These are phyloP conservation scores for Violaceomyces palustris DNA, from an alignment of 1,284 basidiomycete species.

Conservation along the genomic window DNA sequence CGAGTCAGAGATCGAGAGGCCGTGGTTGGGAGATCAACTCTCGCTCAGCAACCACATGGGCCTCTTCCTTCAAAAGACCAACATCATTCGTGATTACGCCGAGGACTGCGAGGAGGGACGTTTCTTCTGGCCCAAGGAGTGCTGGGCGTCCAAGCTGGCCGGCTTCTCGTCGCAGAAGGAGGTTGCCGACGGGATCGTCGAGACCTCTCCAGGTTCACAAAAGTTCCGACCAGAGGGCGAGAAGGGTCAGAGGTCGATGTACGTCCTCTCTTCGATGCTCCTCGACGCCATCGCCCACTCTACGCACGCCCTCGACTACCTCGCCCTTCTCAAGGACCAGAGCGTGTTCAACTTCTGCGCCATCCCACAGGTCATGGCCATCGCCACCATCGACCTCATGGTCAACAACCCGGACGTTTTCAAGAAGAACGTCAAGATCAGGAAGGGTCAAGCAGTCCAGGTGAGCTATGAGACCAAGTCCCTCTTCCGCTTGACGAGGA, in stretches of 20 bases:
- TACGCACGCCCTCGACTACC: slow-evolving; percentile 81
- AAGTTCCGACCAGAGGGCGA: slow-evolving; percentile 27
- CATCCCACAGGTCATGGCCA: slow-evolving; percentile 91
- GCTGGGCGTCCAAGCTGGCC: slow-evolving; percentile 63
- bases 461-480: too few relatives aligned
- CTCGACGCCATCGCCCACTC: slow-evolving; percentile 82
- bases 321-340: slow-evolving; percentile 81
- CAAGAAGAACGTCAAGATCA: slow-evolving; percentile 86
- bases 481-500: too few relatives aligned
- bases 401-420: slow-evolving; percentile 92
- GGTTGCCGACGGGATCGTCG: slow-evolving; percentile 43
- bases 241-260: slow-evolving; percentile 40
- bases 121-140: slow-evolving; percentile 91
- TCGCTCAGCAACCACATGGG: slow-evolving; percentile 92
- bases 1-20: slow-evolving; percentile 76
- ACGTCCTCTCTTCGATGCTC: slow-evolving; percentile 68
- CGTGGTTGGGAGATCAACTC: slow-evolving; percentile 73
- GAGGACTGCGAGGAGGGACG: slow-evolving; percentile 83
- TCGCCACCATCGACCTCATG: slow-evolving; percentile 84
- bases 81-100: slow-evolving; percentile 91
- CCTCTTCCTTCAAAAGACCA: slow-evolving; percentile 94
- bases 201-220: slow-evolving; percentile 18
- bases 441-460: slow-evolving; percentile 79
- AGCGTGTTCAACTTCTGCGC: slow-evolving; percentile 94
- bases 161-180: slow-evolving; percentile 36